A percentile compares a stretch with the other conserved stretches of the same genome.
Conservation (phyloP, 1,139 yeast species). For the Candida buenavistaensis region DNA sequence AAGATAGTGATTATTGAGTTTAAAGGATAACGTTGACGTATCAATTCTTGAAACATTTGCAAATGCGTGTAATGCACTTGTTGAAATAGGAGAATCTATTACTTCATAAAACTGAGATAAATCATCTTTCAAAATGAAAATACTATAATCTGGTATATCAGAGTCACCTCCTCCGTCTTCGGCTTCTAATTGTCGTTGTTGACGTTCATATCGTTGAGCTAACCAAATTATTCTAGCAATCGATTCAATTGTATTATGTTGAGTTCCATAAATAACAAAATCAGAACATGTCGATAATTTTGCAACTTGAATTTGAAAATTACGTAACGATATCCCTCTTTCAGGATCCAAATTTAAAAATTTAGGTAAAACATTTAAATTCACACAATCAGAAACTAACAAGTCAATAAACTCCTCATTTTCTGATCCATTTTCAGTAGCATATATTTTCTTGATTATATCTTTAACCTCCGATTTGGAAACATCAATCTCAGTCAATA, state of each 20-base stretch:
- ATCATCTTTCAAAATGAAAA: constrained; percentile 17
- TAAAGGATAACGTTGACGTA: constrained; percentile 4
- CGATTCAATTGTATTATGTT: constrained; percentile 35
- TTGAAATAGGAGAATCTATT: constrained; percentile 2
- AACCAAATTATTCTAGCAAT: constrained; percentile 52
- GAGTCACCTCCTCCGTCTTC: neutral
- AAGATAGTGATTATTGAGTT: constrained; percentile 8
- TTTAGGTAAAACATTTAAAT: constrained; percentile 47
- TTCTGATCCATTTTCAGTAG: constrained; percentile 4
- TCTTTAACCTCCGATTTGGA: constrained; percentile 35
- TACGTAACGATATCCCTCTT: constrained; percentile 68
- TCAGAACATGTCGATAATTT: constrained; percentile 71
- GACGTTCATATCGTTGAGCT: constrained; percentile 48
- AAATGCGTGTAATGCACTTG: constrained; percentile 8
- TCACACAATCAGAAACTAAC: constrained; percentile 44
- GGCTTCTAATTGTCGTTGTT: constrained; percentile 8
- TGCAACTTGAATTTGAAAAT: constrained; percentile 75
- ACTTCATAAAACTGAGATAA: constrained; percentile 4
- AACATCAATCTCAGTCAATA: constrained; percentile 50
- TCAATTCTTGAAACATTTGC: constrained; percentile 10
- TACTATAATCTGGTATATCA: constrained; percentile 14
- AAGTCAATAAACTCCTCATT: constrained; percentile 15
- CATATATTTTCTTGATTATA: constrained; percentile 20
- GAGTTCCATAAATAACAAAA: constrained; percentile 57
- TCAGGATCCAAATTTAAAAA: constrained; percentile 64